Conservation (phyloP, 208 protist genomes). For the Naegleria gruberi region DNA sequence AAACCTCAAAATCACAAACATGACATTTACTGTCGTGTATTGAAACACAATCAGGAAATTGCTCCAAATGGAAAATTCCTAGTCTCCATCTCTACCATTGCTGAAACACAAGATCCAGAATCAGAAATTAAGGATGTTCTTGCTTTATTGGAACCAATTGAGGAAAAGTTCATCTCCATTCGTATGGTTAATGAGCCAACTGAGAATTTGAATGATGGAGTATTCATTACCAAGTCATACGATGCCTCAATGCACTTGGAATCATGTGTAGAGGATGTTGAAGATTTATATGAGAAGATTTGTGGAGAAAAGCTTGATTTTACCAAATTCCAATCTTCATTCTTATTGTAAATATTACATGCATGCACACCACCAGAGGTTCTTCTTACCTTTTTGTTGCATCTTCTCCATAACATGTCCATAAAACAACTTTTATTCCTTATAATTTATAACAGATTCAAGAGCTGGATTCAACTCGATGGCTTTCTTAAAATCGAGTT, state of each 20-base stretch:
- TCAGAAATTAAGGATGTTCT: constrained; percentile 83
- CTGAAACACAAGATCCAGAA: constrained; percentile 91
- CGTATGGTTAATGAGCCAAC: constrained; percentile 76
- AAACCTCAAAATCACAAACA: constrained; percentile 81
- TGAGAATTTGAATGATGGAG: constrained; percentile 67
- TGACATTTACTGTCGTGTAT: constrained; percentile 96
- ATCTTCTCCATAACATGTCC: too few relatives aligned
- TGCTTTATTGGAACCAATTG: constrained; percentile 78
- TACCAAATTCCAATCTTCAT: background rate
- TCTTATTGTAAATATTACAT: background rate
- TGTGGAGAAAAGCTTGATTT: constrained; percentile 64
- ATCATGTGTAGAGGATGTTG: constrained; percentile 84
- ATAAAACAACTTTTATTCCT: too few relatives aligned
- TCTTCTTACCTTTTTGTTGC: too few relatives aligned
- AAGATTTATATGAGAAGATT: constrained; percentile 89
- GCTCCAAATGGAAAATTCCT: constrained; percentile 91
- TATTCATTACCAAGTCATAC: constrained; percentile 91
- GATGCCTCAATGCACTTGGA: constrained; percentile 98
- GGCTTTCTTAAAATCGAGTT: too few relatives aligned
- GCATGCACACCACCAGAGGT: too few relatives aligned
- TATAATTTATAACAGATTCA: too few relatives aligned
- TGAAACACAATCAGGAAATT: constrained; percentile 85
- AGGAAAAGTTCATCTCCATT: constrained; percentile 73
- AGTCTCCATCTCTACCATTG: constrained; percentile 88
- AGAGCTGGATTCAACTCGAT: too few relatives aligned